Evolutionary conservation across 495 filamentous ascomycete species (phyloP).

Genomic region (Eremomyces bilateralis): DNA sequence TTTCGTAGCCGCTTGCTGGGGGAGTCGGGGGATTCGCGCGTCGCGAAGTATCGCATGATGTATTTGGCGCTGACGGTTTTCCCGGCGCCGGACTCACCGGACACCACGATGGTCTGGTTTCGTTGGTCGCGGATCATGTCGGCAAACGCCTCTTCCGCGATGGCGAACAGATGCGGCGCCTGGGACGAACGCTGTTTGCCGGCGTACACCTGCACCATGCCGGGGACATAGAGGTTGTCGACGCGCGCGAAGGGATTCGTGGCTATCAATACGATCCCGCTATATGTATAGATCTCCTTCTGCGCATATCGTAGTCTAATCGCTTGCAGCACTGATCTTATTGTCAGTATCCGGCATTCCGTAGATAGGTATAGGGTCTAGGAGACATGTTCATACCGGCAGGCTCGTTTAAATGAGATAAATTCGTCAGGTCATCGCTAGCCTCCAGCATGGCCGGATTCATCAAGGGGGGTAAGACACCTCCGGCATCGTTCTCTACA

Average conservation of each 20-base stretch:
- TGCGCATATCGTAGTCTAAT: constrained; percentile 95
- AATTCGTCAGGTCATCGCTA: constrained; percentile 90
- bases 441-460: constrained; percentile 97
- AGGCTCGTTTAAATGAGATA: constrained; percentile 96
- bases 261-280: constrained; percentile 93
- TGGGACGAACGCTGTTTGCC: constrained; percentile 92
- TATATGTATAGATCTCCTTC: constrained; percentile 99
- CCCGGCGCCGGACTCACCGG: constrained; percentile 92
- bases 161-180: constrained; percentile 94
- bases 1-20: constrained; percentile 59
- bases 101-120: constrained; percentile 98
- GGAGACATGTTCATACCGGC: constrained; percentile 47
- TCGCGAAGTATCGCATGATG: constrained; percentile 99
- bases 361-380: neutral
- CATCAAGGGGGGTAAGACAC: constrained; percentile 73
- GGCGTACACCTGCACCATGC: constrained; percentile 98
- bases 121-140: constrained; percentile 92
- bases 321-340: constrained; percentile 64
- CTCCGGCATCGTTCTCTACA: constrained; percentile 51
- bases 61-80: constrained; percentile 99
- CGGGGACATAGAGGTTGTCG: constrained; percentile 93
- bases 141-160: constrained; percentile 95
- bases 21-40: constrained; percentile 80
- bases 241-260: constrained; percentile 97
- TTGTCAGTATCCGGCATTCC: constrained; percentile 7